Percentiles rank a stretch among this genome's conserved stretches.
Conservation (phyloP, 2,329 filamentous ascomycete genomes). For the Nakataea oryzae region DNA sequence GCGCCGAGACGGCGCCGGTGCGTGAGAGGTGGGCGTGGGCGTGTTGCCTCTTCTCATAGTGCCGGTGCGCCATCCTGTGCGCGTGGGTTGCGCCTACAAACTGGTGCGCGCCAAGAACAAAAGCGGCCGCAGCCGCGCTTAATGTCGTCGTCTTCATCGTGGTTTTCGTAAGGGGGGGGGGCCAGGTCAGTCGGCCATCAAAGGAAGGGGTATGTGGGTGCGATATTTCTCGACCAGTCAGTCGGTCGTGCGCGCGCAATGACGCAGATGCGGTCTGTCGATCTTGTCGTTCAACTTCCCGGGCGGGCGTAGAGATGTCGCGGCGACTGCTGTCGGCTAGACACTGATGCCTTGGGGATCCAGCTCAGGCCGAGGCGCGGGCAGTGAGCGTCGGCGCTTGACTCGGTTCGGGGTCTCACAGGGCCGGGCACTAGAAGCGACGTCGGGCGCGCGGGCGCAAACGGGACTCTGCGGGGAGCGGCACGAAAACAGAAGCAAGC, state of each 20-base stretch:
- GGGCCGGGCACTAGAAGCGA: background rate
- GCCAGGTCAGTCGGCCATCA: background rate
- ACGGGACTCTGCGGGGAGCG: background rate
- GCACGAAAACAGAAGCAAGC: background rate
- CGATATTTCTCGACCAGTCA: background rate
- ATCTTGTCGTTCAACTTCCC: background rate
- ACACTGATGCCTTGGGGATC: background rate
- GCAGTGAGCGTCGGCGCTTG: background rate
- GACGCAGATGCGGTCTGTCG: background rate
- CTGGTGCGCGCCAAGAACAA: slow-evolving; percentile 32
- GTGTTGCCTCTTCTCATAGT: slow-evolving; percentile 18
- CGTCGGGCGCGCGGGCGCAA: background rate
- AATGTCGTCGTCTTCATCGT: slow-evolving; percentile 43
- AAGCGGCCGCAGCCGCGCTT: slow-evolving; percentile 35
- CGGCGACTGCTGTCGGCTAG: background rate
- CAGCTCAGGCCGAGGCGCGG: background rate
- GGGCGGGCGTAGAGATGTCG: background rate
- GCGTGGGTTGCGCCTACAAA: slow-evolving; percentile 22
- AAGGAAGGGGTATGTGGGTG: background rate
- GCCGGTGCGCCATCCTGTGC: slow-evolving; percentile 23
- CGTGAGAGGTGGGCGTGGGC: slow-evolving; percentile 19
- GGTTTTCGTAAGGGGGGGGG: slow-evolving; percentile 2
- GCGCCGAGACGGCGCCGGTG: background rate
- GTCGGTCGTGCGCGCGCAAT: background rate
- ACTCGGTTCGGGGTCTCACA: background rate